Evolutionary conservation across 305 asterid species (phyloP).

Genomic region (Fraxinus angustifolia): DNA sequence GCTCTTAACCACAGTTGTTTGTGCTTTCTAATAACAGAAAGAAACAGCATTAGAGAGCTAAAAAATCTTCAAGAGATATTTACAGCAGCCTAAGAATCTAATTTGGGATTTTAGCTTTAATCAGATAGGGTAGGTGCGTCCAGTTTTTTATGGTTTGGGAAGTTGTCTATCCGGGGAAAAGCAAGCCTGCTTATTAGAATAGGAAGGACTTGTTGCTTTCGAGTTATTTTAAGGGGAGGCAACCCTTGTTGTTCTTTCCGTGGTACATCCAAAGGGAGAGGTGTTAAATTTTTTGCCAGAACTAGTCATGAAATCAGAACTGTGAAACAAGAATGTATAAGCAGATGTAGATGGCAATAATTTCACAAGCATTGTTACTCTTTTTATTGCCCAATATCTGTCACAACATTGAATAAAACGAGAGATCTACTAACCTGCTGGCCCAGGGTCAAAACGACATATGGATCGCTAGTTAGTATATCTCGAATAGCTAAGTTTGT

Average conservation of each 20-base stretch:
- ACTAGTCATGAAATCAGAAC: background rate
- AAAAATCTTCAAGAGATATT: background rate
- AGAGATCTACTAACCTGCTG: slow-evolving; percentile 44
- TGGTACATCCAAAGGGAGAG: background rate
- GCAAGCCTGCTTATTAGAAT: background rate
- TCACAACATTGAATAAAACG: background rate
- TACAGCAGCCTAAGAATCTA: background rate
- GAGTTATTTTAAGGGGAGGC: background rate
- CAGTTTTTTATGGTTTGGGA: background rate
- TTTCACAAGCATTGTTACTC: background rate
- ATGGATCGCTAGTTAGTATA: slow-evolving; percentile 78
- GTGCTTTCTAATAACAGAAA: slow-evolving; percentile 53
- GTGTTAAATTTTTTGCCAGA: background rate
- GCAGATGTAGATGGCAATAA: background rate
- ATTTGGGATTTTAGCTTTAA: background rate
- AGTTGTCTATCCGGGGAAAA: background rate
- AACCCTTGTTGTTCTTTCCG: background rate
- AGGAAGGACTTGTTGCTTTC: background rate
- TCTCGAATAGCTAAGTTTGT: slow-evolving; percentile 74
- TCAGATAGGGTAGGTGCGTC: background rate
- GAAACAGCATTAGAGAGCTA: slow-evolving; percentile 11
- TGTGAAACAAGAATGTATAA: background rate
- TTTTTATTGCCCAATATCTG: background rate
- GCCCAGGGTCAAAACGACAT: slow-evolving; percentile 57
- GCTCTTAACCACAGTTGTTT: slow-evolving; percentile 68